phyloP scores from a whole-genome alignment of 192 early-diverging fungal species.

The Backusella sp. region DNA sequence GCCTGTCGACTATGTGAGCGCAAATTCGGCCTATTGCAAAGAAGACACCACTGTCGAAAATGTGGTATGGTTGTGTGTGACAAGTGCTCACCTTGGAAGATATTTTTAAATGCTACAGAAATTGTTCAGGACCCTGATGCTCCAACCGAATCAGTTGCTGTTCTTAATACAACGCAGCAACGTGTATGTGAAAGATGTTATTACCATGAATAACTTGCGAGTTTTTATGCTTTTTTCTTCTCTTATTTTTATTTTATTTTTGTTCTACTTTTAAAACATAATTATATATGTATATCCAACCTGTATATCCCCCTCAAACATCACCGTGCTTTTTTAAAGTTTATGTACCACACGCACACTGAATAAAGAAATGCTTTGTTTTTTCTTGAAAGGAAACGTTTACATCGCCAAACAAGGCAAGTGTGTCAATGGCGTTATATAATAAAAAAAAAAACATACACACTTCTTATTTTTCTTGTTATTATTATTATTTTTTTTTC shows the following conservation, averaged over 20 bases:
- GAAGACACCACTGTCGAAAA: conserved; percentile 91
- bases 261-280: neutral
- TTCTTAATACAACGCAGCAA: conserved; percentile 23
- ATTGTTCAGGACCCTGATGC: conserved; percentile 40
- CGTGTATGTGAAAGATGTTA: conserved; percentile 59
- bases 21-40: conserved; percentile 71
- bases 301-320: neutral
- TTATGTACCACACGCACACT: conserved; percentile 1
- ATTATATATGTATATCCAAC: conserved; percentile 2
- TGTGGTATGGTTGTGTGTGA: conserved; percentile 89
- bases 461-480: neutral
- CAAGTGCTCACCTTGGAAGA: conserved; percentile 63
- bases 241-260: neutral
- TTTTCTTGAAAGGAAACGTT: conserved; percentile 9
- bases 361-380: neutral
- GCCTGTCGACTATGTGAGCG: conserved; percentile 67
- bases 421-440: neutral
- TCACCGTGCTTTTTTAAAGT: conserved; percentile 9
- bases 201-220: neutral
- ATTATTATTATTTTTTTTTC: neutral
- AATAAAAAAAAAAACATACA: neutral
- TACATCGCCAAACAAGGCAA: conserved; percentile 5
- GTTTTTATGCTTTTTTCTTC: neutral
- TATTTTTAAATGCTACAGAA: conserved; percentile 46
- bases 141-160: neutral